Base-by-base conservation (phyloP, 345 rosid genomes). In the Eucalyptus marginata region DNA sequence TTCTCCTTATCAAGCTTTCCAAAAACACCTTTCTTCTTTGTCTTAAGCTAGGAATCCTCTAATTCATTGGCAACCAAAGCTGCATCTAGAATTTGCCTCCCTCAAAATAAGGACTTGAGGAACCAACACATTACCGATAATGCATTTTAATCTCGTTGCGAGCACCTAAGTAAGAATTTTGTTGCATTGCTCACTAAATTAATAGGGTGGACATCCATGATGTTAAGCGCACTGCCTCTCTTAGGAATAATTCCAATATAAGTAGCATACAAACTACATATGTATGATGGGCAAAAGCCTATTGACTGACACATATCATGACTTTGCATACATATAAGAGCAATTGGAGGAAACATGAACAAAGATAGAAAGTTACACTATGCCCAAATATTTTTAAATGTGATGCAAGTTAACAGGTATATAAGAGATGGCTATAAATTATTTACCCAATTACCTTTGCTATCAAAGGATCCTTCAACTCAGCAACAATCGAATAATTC, bases 381-480 rank as follows among this genome's bases (percentile, higher is more conserved):
- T 20, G 7, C 84, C 84, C 29, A 40, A 44, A 76, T 40, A 76
- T 76, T 76, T 25, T 76, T 76, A 40, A 76, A 76, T 0, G 5
- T 2, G 16, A 76, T 76, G 47, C 47, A 20, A 40, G 47, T 76
- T 76, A 76, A 40, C 47, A 40, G 84, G 10, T 76, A 20, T 20
- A 76, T 36, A 20, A 76, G 47, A 76, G 84, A 40, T 76, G 84
- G 47, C 84, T 40, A 40, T 40, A 76, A 40, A 76, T 76, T 22
- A 40, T 76, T 56, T 86, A 51, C 47, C 29, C 9, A 51, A 56
- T 87, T 93, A 96, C 99, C 98, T 94, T 94, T 87, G 93, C 94
- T 88, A 97, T 93, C 94, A 97, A 89, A 47, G 99, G 95, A 90
- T 92, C 94, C 94, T 97, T 97, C 54, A 96, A 49, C 66, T 91